Evolutionary conservation across 176 grass and related monocot genomes (phyloP), one percentile per base, ranked within the genome.

Genomic region (Areca catechu): DNA sequence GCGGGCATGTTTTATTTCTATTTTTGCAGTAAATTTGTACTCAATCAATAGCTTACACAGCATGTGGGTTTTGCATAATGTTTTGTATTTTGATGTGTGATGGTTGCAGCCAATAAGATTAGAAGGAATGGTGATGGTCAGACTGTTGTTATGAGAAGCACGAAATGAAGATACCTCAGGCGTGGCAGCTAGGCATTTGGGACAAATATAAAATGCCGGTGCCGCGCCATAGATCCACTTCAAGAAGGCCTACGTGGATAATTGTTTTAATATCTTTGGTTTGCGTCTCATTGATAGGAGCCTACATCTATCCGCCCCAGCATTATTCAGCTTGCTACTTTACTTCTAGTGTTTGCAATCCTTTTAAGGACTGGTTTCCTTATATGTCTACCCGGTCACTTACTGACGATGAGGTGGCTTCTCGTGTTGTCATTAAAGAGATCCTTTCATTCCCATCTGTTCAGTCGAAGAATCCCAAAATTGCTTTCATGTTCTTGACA

Each of bases 401-500:
- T 37, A 82, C 81, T 5, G 93, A 98, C 51, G 87, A 92, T 29
- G 93, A 98, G 78, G 60, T 98, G 12, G 77, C 83, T 53, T 82
- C 87, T 4, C 70, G 70, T 15, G 93, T 85, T 3, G 76, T 98
- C 16, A 59, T 81, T 22, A 78, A 65, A 74, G 78, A 98, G 69
- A 73, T 98, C 48, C 80, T 98, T 68, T 67, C 72, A 12, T 92
- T 85, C 83, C 87, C 84, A 7, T 75, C 77, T 70, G 48, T 68
- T 3, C 48, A 71, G 18, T 79, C 76, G 17, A 87, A 87, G 68
- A 92, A 51, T 76, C 74, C 83, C 0, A 98, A 98, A n/a, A 98
- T 98, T 6, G 87, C 93, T 25, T 81, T 98, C 49, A 92, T 98
- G 93, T 98, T 92, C 71, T 75, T 98, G 71, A 85, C 76, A 15